Evolutionary conservation across 805 yeast genomes (phyloP), one percentile per base, ranked within the genome.

Genomic region (Candida qinlingensis): DNA sequence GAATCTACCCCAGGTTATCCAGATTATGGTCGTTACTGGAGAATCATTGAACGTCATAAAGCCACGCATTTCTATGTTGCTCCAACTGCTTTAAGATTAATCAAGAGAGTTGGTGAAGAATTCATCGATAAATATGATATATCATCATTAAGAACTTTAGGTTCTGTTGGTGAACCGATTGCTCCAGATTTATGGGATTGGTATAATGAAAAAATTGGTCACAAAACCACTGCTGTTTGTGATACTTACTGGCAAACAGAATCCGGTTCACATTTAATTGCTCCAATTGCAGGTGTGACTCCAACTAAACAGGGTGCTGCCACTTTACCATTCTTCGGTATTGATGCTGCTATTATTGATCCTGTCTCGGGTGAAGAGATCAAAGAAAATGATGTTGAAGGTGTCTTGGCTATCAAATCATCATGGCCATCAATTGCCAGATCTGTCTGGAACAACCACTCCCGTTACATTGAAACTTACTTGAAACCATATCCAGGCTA

Each of bases 361-460:
- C 98, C 99, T 39, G 92, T 88, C 40, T 69, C 87, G 38, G 99
- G 98, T 58, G 76, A 81, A 59, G 96, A 87, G 64, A 72, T 91
- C 59, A 71, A 74, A 56, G 96, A 88, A 45, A 86, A 87, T 62
- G 95, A 90, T 61, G 97, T 89, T 49, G 98, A 90, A 69, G 99
- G 99, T 71, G 97, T 94, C 31, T 76, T 94, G 54, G 97, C 96
- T 34, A 81, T 94, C 62, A 83, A 82, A 64, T 75, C 81, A 43
- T 79, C 97, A 36, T 94, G 99, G 99, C 99, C 99, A 49, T 90
- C 97, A n/a, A 91, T 94, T 83, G 94, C 98, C 31, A 85, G 99
- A 73, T 83, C 97, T 47, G 94, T 94, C 52, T 91, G 84, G 83
- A 85, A 84, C 64, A 89, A 91, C 68, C 95, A 92, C 68, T 71